These are phyloP conservation scores for Hsuehochloa calcarea DNA, from an alignment of 176 grass and related monocot species.

Conservation along the genomic window DNA sequence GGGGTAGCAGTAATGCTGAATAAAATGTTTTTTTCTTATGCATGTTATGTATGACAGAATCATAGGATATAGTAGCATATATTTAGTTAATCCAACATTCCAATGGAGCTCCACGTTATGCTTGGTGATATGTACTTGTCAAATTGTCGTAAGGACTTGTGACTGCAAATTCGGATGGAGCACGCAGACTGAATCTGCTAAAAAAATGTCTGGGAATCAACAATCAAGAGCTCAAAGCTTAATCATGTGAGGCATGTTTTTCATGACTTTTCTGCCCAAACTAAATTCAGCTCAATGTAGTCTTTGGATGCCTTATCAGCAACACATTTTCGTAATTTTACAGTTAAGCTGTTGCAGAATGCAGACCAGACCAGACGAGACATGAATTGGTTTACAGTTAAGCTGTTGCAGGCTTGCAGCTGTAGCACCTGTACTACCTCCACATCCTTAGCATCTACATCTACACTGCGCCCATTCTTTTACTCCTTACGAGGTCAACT, in stretches of 20 bases:
- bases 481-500: conserved; percentile 38
- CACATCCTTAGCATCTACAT: not conserved
- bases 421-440: not conserved
- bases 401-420: conserved; percentile 21
- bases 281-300: not conserved
- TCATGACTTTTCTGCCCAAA: not conserved
- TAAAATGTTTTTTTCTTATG: conserved; percentile 20
- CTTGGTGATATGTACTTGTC: not conserved
- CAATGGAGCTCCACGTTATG: not conserved
- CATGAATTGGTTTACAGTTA: conserved; percentile 31
- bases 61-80: conserved; percentile 22
- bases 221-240: not conserved
- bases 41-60: conserved; percentile 20
- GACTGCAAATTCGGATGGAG: not conserved
- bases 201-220: not conserved
- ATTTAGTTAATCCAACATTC: not conserved
- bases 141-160: not conserved
- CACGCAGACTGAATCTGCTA: not conserved
- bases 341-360: conserved; percentile 33
- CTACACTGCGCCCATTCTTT: not conserved
- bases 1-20: conserved; percentile 31
- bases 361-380: conserved; percentile 17
- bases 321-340: not conserved
- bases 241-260: not conserved
- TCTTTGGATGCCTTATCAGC: conserved; percentile 18